phyloP scores from a whole-genome alignment of 495 filamentous ascomycete species.

The Choiromyces venosus region DNA sequence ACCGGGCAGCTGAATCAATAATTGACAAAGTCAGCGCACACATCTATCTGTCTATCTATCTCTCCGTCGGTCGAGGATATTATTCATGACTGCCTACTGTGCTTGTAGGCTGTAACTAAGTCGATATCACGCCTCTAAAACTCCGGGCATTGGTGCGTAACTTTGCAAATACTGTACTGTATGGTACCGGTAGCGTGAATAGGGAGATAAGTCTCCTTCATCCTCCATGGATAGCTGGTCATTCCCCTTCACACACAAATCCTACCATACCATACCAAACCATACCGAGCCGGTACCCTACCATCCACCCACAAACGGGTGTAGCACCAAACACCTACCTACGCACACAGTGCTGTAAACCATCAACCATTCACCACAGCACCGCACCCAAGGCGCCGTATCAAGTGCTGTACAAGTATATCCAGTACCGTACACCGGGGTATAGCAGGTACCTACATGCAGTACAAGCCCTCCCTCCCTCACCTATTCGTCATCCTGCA shows the following conservation, averaged over 20 bases:
- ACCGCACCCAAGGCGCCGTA: no score
- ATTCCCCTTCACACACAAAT: neutral
- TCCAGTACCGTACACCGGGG: no score
- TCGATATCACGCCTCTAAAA: neutral
- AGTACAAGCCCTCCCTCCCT: no score
- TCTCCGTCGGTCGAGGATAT: no score
- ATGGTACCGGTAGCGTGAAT: no score
- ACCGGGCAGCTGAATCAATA: neutral
- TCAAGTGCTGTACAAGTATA: no score
- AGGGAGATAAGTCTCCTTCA: no score
- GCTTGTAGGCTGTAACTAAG: neutral
- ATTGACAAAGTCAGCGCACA: neutral
- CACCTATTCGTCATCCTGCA: no score
- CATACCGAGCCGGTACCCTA: neutral
- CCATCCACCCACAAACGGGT: neutral
- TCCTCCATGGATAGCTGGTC: neutral
- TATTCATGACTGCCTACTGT: neutral
- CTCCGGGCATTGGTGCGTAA: neutral
- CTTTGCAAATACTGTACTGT: no score
- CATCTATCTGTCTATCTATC: neutral
- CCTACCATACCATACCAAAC: neutral
- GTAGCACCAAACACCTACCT: neutral
- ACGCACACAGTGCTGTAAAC: no score
- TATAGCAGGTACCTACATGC: no score
- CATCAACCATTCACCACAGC: no score